Percentiles rank a stretch among this genome's conserved stretches.
Evolutionary conservation across 2,329 filamentous ascomycete genomes (phyloP).

Genomic region (Mollisia scopiformis): DNA sequence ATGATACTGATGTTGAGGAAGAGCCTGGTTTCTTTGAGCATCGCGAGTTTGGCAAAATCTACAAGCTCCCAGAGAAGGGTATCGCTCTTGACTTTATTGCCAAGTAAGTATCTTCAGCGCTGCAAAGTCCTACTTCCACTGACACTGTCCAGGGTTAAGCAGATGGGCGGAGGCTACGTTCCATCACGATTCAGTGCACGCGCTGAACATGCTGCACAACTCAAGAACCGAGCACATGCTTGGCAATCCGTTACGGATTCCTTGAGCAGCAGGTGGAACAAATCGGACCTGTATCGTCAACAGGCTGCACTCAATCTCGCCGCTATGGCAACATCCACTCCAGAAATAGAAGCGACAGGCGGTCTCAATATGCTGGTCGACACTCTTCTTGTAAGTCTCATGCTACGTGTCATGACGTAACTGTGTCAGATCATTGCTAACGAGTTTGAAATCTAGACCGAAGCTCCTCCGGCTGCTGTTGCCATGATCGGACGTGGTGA

Average conservation of each 20-base stretch:
- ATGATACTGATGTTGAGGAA: slow-evolving; percentile 53
- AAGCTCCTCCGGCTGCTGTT: slow-evolving; percentile 46
- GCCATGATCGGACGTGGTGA: slow-evolving; percentile 38
- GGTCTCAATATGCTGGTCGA: slow-evolving; percentile 53
- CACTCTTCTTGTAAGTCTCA: slow-evolving; percentile 62
- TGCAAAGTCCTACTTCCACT: slow-evolving; percentile 4
- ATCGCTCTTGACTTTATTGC: slow-evolving; percentile 75
- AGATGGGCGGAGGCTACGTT: slow-evolving; percentile 17
- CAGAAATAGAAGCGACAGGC: slow-evolving; percentile 38
- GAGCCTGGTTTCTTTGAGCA: slow-evolving; percentile 57
- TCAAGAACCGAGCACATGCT: not conserved
- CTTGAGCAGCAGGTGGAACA: slow-evolving; percentile 15
- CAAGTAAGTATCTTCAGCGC: slow-evolving; percentile 47
- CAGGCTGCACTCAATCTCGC: slow-evolving; percentile 68
- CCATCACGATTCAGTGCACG: slow-evolving; percentile 1
- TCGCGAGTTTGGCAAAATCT: slow-evolving; percentile 64
- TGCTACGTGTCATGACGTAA: slow-evolving; percentile 30
- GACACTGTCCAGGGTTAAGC: slow-evolving; percentile 25
- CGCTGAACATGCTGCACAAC: not conserved
- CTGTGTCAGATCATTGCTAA: slow-evolving; percentile 26
- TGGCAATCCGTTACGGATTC: not conserved
- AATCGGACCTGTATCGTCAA: slow-evolving; percentile 55
- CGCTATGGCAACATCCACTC: slow-evolving; percentile 46
- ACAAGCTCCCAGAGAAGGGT: slow-evolving; percentile 65
- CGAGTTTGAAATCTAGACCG: slow-evolving; percentile 36